phyloP scores from a whole-genome alignment of 345 rosid genomes.

The Acer negundo region DNA sequence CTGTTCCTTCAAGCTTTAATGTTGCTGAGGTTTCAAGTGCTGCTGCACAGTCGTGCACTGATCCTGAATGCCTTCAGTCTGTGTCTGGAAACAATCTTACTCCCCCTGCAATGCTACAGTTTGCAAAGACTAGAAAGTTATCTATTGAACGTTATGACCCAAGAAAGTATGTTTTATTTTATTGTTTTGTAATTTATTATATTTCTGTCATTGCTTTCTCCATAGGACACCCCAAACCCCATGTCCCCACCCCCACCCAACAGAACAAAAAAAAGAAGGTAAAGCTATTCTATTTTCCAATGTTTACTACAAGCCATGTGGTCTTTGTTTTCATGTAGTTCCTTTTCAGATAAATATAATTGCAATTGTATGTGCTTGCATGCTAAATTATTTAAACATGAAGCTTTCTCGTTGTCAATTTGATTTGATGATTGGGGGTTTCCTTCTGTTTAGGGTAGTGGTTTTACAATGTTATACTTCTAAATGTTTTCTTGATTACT shows the following conservation, averaged over 20 bases:
- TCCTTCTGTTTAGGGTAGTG: not conserved
- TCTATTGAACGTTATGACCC: conserved; percentile 83
- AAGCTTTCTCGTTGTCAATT: not conserved
- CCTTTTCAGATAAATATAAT: not conserved
- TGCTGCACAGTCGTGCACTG: conserved; percentile 49
- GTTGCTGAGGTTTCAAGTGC: conserved; percentile 17
- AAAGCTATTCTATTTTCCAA: not conserved
- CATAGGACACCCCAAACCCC: not conserved
- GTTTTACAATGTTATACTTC: not conserved
- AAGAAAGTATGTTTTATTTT: conserved; percentile 62
- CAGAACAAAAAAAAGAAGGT: not conserved
- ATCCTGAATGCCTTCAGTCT: conserved; percentile 70
- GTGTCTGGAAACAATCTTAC: conserved; percentile 62
- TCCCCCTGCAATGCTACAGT: conserved; percentile 73
- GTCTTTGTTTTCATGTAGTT: not conserved
- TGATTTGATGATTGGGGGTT: not conserved
- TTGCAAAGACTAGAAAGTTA: conserved; percentile 92
- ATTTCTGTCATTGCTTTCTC: conserved; percentile 1
- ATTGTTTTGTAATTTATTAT: conserved; percentile 7
- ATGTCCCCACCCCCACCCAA: not conserved
- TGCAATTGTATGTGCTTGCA: not conserved
- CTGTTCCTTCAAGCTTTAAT: conserved; percentile 40
- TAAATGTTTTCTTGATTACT: too few relatives aligned
- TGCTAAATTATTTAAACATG: not conserved
- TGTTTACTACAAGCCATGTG: not conserved